Evolutionary conservation across 2,329 filamentous ascomycete genomes (phyloP).

Genomic region (Alternaria infectoria): DNA sequence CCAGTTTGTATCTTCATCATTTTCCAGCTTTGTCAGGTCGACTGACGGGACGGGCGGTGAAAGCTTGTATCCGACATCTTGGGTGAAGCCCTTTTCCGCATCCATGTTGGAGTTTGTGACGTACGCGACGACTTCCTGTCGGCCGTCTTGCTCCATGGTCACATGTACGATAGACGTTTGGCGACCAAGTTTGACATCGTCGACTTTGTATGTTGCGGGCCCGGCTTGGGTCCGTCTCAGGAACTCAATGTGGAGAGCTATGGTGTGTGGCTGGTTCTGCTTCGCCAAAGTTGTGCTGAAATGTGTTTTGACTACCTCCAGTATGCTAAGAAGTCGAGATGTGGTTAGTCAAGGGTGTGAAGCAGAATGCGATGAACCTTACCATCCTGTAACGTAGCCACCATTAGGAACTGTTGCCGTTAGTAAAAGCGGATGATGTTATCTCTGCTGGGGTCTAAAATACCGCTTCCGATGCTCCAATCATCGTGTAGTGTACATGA

Average conservation of each 20-base stretch:
- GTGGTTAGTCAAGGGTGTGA: background rate
- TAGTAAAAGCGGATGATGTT: background rate
- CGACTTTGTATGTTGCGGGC: conserved; percentile 62
- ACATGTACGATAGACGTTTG: conserved; percentile 70
- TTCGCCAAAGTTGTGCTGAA: conserved; percentile 64
- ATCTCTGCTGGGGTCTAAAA: conserved; percentile 1
- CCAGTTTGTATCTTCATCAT: conserved; percentile 59
- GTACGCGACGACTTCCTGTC: conserved; percentile 69
- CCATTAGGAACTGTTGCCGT: conserved; percentile 68
- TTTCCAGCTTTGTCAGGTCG: conserved; percentile 51
- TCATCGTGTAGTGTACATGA: conserved; percentile 60
- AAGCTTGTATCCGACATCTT: conserved; percentile 62
- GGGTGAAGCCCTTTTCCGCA: conserved; percentile 64
- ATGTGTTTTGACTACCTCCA: conserved; percentile 65
- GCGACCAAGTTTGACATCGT: conserved; percentile 69
- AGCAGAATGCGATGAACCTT: background rate
- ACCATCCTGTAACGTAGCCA: conserved; percentile 67
- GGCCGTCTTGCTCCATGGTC: conserved; percentile 61
- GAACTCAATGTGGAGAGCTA: conserved; percentile 70
- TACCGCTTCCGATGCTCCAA: conserved; percentile 72
- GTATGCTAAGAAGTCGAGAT: conserved; percentile 50
- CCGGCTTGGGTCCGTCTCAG: conserved; percentile 67
- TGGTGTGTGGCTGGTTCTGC: conserved; percentile 67
- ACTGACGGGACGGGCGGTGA: conserved; percentile 53
- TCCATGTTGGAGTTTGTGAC: conserved; percentile 69